Percentiles rank a stretch among this genome's conserved stretches.
Conservation (phyloP, 2,329 filamentous ascomycete genomes). For the Fusarium poae region DNA sequence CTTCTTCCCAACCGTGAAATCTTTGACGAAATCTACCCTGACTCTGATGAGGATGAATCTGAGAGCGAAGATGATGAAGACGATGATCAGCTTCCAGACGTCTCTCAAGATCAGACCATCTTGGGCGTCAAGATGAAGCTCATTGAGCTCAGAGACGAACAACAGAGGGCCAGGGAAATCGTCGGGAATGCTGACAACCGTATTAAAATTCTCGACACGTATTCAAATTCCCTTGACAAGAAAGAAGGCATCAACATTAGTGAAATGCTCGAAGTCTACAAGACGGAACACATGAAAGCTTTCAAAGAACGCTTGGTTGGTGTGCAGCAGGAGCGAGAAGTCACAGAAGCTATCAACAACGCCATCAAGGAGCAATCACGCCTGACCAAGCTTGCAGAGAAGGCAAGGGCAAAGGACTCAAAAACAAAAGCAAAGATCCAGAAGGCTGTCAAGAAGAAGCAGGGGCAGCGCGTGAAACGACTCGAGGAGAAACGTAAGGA, state of each 20-base stretch:
- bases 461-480: slow-evolving; percentile 53
- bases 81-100: slow-evolving; percentile 45
- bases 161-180: slow-evolving; percentile 39
- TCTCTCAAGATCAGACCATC: slow-evolving; percentile 25
- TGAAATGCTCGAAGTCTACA: slow-evolving; percentile 57
- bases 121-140: slow-evolving; percentile 52
- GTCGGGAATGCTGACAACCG: slow-evolving; percentile 52
- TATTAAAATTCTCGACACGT: slow-evolving; percentile 58
- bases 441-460: slow-evolving; percentile 55
- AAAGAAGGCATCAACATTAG: slow-evolving; percentile 54
- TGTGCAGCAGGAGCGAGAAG: slow-evolving; percentile 48
- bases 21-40: slow-evolving; percentile 67
- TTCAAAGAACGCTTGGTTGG: slow-evolving; percentile 58
- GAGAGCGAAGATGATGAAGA: slow-evolving; percentile 47
- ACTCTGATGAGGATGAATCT: slow-evolving; percentile 56
- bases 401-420: slow-evolving; percentile 47
- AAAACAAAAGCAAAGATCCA: slow-evolving; percentile 52
- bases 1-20: slow-evolving; percentile 67
- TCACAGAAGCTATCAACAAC: slow-evolving; percentile 52
- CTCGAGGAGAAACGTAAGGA: slow-evolving; percentile 57
- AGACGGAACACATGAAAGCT: slow-evolving; percentile 57
- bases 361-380: slow-evolving; percentile 52
- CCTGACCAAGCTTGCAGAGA: slow-evolving; percentile 48
- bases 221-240: slow-evolving; percentile 55
- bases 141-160: slow-evolving; percentile 45